Evolutionary conservation across 1,139 yeast genomes (phyloP), one percentile per base, ranked within the genome.

Genomic region (Scheffersomyces insectosa): DNA sequence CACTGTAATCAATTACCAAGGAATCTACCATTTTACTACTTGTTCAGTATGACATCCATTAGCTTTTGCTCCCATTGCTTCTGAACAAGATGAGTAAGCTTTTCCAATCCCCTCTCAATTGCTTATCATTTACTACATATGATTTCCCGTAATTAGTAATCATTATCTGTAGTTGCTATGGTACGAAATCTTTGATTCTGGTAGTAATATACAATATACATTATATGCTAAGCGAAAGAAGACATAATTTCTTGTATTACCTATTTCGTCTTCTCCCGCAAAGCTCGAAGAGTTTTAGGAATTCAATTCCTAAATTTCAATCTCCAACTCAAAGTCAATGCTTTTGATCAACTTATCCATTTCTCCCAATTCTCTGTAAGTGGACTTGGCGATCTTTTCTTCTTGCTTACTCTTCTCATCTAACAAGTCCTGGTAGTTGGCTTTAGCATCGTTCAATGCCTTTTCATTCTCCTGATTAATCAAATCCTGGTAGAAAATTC

Each of bases 401-500:
- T 73, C 78, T 41, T 68, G 65, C 38, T 64, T 62, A 28, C 58
- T 54, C 52, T 72, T 72, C 47, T 72, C 74, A 11, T 68, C 66
- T 45, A 73, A 51, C 51, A 65, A 50, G 30, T 57, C 59, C 39
- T 68, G 68, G 45, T 66, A 66, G 45, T 71, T 70, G 42, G 54
- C 48, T 46, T 66, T 62, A 4, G 76, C 76, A 49, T 71, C 75
- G 23, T 63, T 61, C 38, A 70, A 53, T 1, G 79, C 79, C 60
- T 66, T 70, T 49, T 70, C 74, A 53, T 74, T 74, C 44, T 74
- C 79, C 43, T 66, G 64, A 42, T 71, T 70, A 28, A 70, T 68
- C 45, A 74, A 59, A 47, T 72, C 77, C 50, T 74, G 76, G 55
- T 91, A 90, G 64, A 89, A 91, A 48, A 89, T 83, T 58, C 88